A percentile compares a stretch with the other conserved stretches of the same genome.
Conservation (phyloP, 108 stramenopile genomes). For the Skeletonema grethae region DNA sequence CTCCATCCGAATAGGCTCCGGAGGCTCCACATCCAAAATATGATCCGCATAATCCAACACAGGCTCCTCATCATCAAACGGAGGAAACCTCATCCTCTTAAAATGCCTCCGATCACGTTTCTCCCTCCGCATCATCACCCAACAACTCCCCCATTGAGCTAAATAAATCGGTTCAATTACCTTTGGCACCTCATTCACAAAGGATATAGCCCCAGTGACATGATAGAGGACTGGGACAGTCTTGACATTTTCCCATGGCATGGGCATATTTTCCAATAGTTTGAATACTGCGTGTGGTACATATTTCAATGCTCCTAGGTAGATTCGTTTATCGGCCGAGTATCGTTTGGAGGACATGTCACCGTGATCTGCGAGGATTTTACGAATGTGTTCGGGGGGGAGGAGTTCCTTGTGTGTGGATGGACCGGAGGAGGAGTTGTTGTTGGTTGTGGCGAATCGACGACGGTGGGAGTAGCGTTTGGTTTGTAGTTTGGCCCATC, state of each 20-base stretch:
- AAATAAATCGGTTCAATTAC: conserved; percentile 98
- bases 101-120: conserved; percentile 99
- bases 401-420: conserved; percentile 86
- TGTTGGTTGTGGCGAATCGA: conserved; percentile 49
- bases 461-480: conserved; percentile 80
- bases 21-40: conserved; percentile 97
- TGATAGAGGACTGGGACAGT: conserved; percentile 97
- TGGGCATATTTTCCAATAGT: conserved; percentile 98
- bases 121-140: conserved; percentile 99
- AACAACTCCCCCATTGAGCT: conserved; percentile 99
- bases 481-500: conserved; percentile 85
- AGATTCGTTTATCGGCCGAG: conserved; percentile 95
- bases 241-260: conserved; percentile 96
- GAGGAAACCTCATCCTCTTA: conserved; percentile 99
- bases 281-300: conserved; percentile 99
- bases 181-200: conserved; percentile 97
- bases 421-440: conserved; percentile 53
- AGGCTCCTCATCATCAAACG: conserved; percentile 99
- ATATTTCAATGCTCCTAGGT: conserved; percentile 99
- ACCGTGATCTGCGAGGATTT: conserved; percentile 98
- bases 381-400: conserved; percentile 95
- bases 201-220: conserved; percentile 97
- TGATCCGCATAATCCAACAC: conserved; percentile 99
- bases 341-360: conserved; percentile 99
- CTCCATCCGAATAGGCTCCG: conserved; percentile 86